A percentile compares a stretch with the other conserved stretches of the same genome.
These are phyloP conservation scores for Erysimum pusillum DNA, from an alignment of 441 rosid genomes.

Conservation along the genomic window DNA sequence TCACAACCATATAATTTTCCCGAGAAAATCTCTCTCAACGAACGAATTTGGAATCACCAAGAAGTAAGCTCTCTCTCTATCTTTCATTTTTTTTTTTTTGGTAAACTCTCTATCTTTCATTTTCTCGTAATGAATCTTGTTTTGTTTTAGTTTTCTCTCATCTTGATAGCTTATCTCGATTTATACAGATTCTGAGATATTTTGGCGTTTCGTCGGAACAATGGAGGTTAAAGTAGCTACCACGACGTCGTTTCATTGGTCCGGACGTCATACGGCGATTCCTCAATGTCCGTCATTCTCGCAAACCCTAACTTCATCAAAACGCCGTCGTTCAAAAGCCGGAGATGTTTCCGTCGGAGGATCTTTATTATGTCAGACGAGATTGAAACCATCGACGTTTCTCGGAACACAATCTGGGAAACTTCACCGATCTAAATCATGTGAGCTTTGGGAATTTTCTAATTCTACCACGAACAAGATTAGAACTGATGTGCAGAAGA, in stretches of 20 bases:
- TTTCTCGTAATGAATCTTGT: not conserved
- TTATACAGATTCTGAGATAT: conserved; percentile 11
- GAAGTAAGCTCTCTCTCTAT: conserved; percentile 21
- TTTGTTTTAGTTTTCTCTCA: not conserved
- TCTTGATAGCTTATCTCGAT: conserved; percentile 7
- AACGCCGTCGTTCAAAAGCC: conserved; percentile 49
- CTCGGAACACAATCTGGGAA: conserved; percentile 44
- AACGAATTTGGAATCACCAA: not conserved
- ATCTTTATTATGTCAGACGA: conserved; percentile 27
- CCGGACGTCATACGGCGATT: conserved; percentile 53
- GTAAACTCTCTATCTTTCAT: no score
- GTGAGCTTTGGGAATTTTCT: conserved; percentile 40
- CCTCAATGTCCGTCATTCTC: conserved; percentile 65
- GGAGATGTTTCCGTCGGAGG: conserved; percentile 39
- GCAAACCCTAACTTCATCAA: conserved; percentile 63
- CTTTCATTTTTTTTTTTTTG: not conserved
- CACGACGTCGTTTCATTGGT: conserved; percentile 66
- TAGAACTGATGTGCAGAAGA: conserved; percentile 10
- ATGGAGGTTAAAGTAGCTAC: conserved; percentile 74
- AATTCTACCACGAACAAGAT: conserved; percentile 15
- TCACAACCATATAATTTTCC: conserved; percentile 6
- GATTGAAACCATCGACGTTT: conserved; percentile 35
- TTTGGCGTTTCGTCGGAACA: not conserved
- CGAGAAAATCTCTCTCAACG: conserved; percentile 25
- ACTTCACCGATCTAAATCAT: conserved; percentile 42